Evolutionary conservation across 208 protist genomes (phyloP).

Genomic region (Herpetomonas tarakana): DNA sequence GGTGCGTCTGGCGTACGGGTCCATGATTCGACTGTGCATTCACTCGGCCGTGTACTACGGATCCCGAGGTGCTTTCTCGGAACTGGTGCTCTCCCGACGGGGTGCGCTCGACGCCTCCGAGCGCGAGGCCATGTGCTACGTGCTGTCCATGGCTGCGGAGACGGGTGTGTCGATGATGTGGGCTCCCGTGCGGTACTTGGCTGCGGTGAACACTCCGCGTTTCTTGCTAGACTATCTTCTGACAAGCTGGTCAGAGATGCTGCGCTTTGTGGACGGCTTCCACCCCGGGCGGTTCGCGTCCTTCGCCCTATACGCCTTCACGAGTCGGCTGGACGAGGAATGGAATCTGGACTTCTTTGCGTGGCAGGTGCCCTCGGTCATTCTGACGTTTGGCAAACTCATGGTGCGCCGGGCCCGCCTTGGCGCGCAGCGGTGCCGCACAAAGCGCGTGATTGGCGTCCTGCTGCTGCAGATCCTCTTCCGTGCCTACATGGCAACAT

Average conservation of each 20-base stretch:
- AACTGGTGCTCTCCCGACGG: constrained; percentile 39
- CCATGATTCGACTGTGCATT: constrained; percentile 61
- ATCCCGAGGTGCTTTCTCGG: constrained; percentile 30
- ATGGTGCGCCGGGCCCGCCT: constrained; percentile 39
- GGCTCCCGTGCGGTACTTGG: constrained; percentile 64
- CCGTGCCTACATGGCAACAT: constrained; percentile 63
- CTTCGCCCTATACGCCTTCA: constrained; percentile 72
- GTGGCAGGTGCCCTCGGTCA: constrained; percentile 72
- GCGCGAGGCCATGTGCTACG: constrained; percentile 42
- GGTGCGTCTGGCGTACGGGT: constrained; percentile 51
- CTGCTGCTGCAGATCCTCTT: constrained; percentile 57
- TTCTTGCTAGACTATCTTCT: constrained; percentile 82
- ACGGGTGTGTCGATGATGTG: constrained; percentile 61
- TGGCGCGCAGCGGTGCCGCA: constrained; percentile 42
- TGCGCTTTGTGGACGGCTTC: constrained; percentile 63
- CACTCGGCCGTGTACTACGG: constrained; percentile 61
- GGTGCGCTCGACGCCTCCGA: constrained; percentile 17
- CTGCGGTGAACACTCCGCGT: constrained; percentile 67
- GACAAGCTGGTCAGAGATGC: constrained; percentile 59
- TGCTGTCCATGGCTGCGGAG: constrained; percentile 47
- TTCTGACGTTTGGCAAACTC: constrained; percentile 64
- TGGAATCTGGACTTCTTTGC: constrained; percentile 84
- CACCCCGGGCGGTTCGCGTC: constrained; percentile 48
- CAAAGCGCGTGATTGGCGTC: constrained; percentile 55
- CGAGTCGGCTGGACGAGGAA: constrained; percentile 34